Evolutionary conservation across 371 early-diverging fungal genomes (phyloP).

Genomic region (Mortierella sp.): DNA sequence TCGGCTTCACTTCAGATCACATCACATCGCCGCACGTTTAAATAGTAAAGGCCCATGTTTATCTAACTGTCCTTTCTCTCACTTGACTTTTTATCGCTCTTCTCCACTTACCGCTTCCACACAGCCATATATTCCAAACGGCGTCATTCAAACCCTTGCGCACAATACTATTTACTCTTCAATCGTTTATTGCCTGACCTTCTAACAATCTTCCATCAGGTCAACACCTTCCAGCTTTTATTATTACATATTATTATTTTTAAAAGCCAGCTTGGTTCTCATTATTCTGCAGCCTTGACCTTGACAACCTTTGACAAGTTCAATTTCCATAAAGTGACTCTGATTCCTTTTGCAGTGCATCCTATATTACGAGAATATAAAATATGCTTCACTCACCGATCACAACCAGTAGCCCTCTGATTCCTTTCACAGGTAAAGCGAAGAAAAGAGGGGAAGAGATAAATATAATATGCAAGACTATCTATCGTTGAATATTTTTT

Average conservation of each 20-base stretch:
- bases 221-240: not conserved
- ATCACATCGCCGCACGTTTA: not conserved
- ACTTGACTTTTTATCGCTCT: not conserved
- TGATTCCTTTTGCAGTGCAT: not conserved
- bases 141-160: too few species aligned
- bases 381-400: constrained; percentile 33
- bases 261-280: not conserved
- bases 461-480: too few species aligned
- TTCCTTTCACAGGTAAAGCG: not conserved
- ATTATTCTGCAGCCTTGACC: not conserved
- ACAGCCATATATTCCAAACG: too few species aligned
- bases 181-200: too few species aligned
- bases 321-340: not conserved
- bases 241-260: not conserved
- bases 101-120: not conserved
- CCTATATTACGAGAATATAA: not conserved
- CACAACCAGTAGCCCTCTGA: constrained; percentile 21
- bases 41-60: too few species aligned
- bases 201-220: too few species aligned
- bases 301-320: not conserved
- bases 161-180: too few species aligned
- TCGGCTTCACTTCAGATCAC: not conserved
- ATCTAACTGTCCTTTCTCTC: not conserved
- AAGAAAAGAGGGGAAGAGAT: too few species aligned
- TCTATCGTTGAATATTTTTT: too few species aligned